These are phyloP conservation scores for Aspergillus sp. DNA, from an alignment of 2,329 filamentous ascomycete genomes.

Conservation along the genomic window DNA sequence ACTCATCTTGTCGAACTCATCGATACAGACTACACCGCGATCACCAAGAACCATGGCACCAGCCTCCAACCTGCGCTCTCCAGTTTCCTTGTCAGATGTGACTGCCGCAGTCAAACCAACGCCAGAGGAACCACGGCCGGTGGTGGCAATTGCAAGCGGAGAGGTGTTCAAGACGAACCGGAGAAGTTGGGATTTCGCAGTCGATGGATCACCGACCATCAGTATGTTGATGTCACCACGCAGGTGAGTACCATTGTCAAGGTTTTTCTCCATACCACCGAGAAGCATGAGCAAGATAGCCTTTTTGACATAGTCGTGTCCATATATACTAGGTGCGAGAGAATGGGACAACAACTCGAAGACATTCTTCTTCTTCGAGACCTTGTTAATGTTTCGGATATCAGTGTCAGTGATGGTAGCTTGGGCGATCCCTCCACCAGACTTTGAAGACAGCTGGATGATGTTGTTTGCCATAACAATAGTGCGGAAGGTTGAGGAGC, in stretches of 20 bases:
- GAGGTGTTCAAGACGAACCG: slow-evolving; percentile 97
- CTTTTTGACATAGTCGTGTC: slow-evolving; percentile 96
- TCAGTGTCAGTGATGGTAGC: slow-evolving; percentile 92
- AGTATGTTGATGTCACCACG: slow-evolving; percentile 98
- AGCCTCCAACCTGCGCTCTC: slow-evolving; percentile 87
- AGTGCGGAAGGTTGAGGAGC: slow-evolving; percentile 91
- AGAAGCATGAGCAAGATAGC: slow-evolving; percentile 93
- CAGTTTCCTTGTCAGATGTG: slow-evolving; percentile 94
- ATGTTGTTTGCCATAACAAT: slow-evolving; percentile 91
- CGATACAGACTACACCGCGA: slow-evolving; percentile 95
- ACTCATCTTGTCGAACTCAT: slow-evolving; percentile 99
- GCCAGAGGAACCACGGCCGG: slow-evolving; percentile 91
- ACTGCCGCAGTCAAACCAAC: slow-evolving; percentile 97
- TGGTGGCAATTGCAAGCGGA: slow-evolving; percentile 92
- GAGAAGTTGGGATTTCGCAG: slow-evolving; percentile 95
- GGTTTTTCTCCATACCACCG: slow-evolving; percentile 95
- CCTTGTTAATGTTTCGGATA: slow-evolving; percentile 97
- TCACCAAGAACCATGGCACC: slow-evolving; percentile 99
- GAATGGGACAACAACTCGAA: slow-evolving; percentile 93
- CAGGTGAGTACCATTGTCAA: slow-evolving; percentile 95
- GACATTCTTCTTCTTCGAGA: slow-evolving; percentile 88
- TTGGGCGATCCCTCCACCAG: slow-evolving; percentile 86
- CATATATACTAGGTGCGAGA: slow-evolving; percentile 91
- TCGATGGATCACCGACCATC: slow-evolving; percentile 98
- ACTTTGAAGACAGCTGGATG: slow-evolving; percentile 91